phyloP scores from a whole-genome alignment of 176 grass and related monocot genomes.

The Dendrocalamus sinicus region DNA sequence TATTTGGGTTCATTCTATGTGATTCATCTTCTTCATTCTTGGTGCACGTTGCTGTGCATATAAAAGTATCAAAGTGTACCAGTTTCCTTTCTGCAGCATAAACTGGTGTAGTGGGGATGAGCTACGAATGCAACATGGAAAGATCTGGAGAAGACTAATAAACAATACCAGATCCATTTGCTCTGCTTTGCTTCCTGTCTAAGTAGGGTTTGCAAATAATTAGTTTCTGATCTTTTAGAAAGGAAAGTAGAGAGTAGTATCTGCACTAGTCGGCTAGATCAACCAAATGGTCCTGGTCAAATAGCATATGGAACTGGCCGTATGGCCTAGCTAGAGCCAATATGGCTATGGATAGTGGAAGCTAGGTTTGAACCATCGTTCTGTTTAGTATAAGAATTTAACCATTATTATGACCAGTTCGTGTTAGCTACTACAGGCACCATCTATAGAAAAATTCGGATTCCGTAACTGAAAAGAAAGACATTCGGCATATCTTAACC shows the following conservation, averaged over 20 bases:
- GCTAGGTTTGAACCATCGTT: neutral
- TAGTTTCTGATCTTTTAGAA: neutral
- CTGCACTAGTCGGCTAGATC: neutral
- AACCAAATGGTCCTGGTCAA: neutral
- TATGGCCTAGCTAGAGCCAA: neutral
- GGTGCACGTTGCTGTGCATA: no score
- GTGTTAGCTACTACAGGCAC: no score
- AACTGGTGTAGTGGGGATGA: neutral
- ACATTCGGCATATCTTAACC: no score
- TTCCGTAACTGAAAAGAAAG: no score
- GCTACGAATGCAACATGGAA: conserved; percentile 15
- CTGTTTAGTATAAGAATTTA: neutral
- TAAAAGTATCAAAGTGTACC: no score
- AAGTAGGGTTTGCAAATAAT: neutral
- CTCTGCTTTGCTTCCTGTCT: neutral
- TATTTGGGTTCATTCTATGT: no score
- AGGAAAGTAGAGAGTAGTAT: neutral
- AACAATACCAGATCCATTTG: conserved; percentile 20
- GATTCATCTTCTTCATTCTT: no score
- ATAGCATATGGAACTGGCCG: neutral
- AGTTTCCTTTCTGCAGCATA: neutral
- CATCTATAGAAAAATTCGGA: no score
- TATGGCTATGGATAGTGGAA: neutral
- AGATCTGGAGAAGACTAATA: conserved; percentile 34
- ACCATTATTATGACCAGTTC: neutral